A percentile compares a stretch with the other conserved stretches of the same genome.
Conservation (phyloP, 2,329 filamentous ascomycete species). For the Trichoderma simmonsii region DNA sequence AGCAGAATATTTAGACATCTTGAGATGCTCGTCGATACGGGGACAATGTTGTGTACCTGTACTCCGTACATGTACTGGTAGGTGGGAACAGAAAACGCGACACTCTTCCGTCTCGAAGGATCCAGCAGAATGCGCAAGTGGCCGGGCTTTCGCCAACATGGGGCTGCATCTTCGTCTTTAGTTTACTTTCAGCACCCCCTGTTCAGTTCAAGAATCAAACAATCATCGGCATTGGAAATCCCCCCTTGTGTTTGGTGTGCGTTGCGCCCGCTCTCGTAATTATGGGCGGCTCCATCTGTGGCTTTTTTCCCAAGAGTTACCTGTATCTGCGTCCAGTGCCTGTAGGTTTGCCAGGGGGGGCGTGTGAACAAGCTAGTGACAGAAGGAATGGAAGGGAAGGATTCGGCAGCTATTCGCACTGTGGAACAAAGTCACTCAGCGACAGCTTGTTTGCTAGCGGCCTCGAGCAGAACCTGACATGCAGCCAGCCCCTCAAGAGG, state of each 20-base stretch:
- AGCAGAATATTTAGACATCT: not conserved
- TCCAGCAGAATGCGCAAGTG: not conserved
- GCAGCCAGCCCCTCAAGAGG: slow-evolving; percentile 17
- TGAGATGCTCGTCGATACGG: not conserved
- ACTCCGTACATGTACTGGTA: not conserved
- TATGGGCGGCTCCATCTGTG: slow-evolving; percentile 6
- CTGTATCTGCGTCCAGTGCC: not conserved
- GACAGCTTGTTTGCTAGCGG: slow-evolving; percentile 15
- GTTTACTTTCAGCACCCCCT: not conserved
- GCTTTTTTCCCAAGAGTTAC: not conserved
- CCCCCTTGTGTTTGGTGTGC: not conserved
- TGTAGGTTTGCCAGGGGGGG: not conserved
- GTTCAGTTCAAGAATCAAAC: not conserved
- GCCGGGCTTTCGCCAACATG: not conserved
- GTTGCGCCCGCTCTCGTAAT: slow-evolving; percentile 11
- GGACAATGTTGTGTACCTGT: not conserved
- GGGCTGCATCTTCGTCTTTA: not conserved
- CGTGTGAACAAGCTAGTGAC: not conserved
- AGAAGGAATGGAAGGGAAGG: not conserved
- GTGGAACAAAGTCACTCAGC: slow-evolving; percentile 13
- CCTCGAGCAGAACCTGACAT: slow-evolving; percentile 14
- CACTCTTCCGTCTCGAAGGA: not conserved
- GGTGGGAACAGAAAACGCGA: not conserved
- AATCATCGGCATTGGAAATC: slow-evolving; percentile 5
- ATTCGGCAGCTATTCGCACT: slow-evolving; percentile 8